Conservation (phyloP, 768 basidiomycete species). For the Lentinula aciculospora region DNA sequence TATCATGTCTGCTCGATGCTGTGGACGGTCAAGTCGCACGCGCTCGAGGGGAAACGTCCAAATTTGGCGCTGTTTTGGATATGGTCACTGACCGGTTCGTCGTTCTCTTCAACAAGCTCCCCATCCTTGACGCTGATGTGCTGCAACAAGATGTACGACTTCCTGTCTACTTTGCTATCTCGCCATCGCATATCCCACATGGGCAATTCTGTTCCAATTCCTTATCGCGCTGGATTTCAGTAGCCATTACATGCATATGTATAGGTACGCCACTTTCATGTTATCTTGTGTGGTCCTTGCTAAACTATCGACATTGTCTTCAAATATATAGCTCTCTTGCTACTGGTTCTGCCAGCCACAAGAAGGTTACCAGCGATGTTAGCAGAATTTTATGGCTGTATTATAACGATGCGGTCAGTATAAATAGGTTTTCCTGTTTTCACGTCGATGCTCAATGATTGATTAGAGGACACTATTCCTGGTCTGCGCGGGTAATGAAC, state of each 20-base stretch:
- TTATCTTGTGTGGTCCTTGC: constrained; percentile 5
- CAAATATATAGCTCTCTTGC: constrained; percentile 68
- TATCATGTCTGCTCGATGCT: constrained; percentile 92
- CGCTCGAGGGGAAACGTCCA: constrained; percentile 82
- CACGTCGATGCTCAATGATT: background rate
- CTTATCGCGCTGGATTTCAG: constrained; percentile 96
- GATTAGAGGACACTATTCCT: constrained; percentile 78
- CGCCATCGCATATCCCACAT: constrained; percentile 82
- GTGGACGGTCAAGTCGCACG: constrained; percentile 93
- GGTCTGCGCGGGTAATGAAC: constrained; percentile 92
- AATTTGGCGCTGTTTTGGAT: constrained; percentile 96
- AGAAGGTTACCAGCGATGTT: constrained; percentile 87
- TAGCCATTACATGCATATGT: constrained; percentile 99
- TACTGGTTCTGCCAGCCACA: constrained; percentile 91
- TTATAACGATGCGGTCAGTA: constrained; percentile 85
- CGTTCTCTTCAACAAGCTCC: background rate
- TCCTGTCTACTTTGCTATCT: constrained; percentile 93
- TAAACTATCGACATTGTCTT: constrained; percentile 4
- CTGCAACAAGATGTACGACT: constrained; percentile 90
- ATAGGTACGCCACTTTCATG: constrained; percentile 58
- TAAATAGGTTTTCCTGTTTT: background rate
- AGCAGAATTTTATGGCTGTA: constrained; percentile 89
- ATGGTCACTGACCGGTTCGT: constrained; percentile 98
- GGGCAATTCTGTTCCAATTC: constrained; percentile 84
- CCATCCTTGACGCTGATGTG: background rate